Conservation (phyloP, 139 green algal genomes). For the Closterium sp. region DNA sequence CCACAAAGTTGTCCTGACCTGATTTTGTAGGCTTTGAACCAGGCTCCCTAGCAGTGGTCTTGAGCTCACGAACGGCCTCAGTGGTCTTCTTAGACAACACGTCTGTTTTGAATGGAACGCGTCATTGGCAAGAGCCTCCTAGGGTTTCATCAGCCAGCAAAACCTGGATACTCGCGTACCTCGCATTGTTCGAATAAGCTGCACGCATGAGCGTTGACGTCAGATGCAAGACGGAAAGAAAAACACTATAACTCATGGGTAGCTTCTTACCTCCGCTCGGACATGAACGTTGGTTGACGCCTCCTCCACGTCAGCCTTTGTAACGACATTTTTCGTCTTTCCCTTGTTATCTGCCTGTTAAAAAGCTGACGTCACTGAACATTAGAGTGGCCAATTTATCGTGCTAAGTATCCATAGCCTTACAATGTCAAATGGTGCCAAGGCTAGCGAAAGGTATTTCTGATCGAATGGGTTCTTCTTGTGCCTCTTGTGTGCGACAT, state of each 20-base stretch:
- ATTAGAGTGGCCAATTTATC: not conserved
- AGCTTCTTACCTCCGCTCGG: conserved; percentile 12
- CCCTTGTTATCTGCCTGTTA: not conserved
- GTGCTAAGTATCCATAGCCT: not conserved
- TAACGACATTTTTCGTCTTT: not conserved
- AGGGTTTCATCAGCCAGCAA: not conserved
- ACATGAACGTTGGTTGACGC: conserved; percentile 26
- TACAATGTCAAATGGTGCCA: conserved; percentile 11
- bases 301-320: conserved; percentile 8
- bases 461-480: conserved; percentile 22
- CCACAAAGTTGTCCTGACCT: not conserved
- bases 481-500: conserved; percentile 18
- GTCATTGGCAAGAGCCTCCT: not conserved
- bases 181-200: not conserved
- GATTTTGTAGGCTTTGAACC: not conserved
- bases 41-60: not conserved
- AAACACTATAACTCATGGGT: too few relatives aligned
- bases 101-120: not conserved
- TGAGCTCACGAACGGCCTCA: not conserved
- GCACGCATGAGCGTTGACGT: not conserved
- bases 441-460: conserved; percentile 13
- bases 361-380: not conserved
- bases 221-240: not conserved
- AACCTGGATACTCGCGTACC: not conserved
- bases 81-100: not conserved